These are phyloP conservation scores for Melampsora americana DNA, from an alignment of 1,284 basidiomycete genomes.

Conservation along the genomic window DNA sequence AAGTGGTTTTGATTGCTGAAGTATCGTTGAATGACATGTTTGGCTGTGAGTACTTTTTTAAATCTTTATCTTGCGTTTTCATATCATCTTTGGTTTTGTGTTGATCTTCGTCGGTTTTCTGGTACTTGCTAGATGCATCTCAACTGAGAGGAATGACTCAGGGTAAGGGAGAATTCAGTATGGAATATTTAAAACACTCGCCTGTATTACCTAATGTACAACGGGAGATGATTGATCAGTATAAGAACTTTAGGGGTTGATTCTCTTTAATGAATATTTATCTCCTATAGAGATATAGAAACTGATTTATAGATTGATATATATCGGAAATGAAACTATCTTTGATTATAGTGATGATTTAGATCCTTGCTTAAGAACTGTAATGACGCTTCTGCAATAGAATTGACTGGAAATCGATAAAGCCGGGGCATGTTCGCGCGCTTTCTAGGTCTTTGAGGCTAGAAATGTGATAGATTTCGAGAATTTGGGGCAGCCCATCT, in stretches of 20 bases:
- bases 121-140: conserved; percentile 62
- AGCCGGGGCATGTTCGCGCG: too few relatives aligned
- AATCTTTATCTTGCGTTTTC: background rate
- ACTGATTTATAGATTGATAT: too few relatives aligned
- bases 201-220: conserved; percentile 87
- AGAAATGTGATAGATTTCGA: too few relatives aligned
- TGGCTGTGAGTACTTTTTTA: conserved; percentile 60
- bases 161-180: conserved; percentile 74
- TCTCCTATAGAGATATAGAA: too few relatives aligned
- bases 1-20: conserved; percentile 87
- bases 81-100: background rate
- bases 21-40: conserved; percentile 99
- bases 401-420: too few relatives aligned
- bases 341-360: too few relatives aligned
- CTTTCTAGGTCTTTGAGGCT: too few relatives aligned
- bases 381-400: too few relatives aligned
- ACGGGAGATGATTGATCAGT: conserved; percentile 71
- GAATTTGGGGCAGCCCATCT: too few relatives aligned
- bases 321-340: too few relatives aligned
- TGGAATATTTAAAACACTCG: conserved; percentile 81
- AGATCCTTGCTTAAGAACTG: too few relatives aligned
- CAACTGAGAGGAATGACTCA: conserved; percentile 89
- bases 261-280: background rate
- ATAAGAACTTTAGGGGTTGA: conserved; percentile 56
- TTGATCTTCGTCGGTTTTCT: background rate